Percentiles rank a stretch among this genome's conserved stretches.
phyloP scores from a whole-genome alignment of 192 early-diverging fungal genomes.

The Backusella psychrophila region DNA sequence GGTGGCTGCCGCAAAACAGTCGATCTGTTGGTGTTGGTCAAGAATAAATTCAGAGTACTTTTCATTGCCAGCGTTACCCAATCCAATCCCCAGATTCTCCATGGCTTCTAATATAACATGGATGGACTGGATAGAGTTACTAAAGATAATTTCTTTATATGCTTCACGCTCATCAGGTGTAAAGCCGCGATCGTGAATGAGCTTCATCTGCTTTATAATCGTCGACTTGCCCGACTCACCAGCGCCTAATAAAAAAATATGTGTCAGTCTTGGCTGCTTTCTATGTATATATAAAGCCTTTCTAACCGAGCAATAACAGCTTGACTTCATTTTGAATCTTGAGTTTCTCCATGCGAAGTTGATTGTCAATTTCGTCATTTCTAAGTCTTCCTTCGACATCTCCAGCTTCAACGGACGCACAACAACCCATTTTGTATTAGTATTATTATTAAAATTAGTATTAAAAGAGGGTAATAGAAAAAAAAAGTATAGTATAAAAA shows the following conservation, averaged over 20 bases:
- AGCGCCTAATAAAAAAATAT: conserved; percentile 49
- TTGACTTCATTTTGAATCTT: conserved; percentile 89
- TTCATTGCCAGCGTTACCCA: conserved; percentile 62
- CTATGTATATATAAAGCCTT: conserved; percentile 3
- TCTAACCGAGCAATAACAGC: conserved; percentile 82
- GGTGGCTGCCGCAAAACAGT: conserved; percentile 71
- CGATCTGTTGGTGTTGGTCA: conserved; percentile 86
- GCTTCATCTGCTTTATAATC: conserved; percentile 96
- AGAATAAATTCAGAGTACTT: conserved; percentile 69
- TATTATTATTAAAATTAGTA: not conserved
- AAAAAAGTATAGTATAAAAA: conserved; percentile 2
- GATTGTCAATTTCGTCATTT: conserved; percentile 90
- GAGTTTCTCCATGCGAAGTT: conserved; percentile 75
- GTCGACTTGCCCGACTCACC: conserved; percentile 95
- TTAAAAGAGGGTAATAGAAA: not conserved
- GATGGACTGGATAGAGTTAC: conserved; percentile 93
- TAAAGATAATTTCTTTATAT: conserved; percentile 93
- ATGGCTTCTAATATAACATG: conserved; percentile 93
- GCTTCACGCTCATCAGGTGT: conserved; percentile 81
- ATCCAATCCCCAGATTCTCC: conserved; percentile 75
- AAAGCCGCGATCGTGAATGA: conserved; percentile 92
- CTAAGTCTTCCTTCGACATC: conserved; percentile 75
- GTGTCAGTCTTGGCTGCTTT: not conserved
- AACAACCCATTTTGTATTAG: conserved; percentile 77
- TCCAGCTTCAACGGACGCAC: conserved; percentile 65